Evolutionary conservation across 106 monocot species (phyloP).

Genomic region (Dendrobium huoshanense): DNA sequence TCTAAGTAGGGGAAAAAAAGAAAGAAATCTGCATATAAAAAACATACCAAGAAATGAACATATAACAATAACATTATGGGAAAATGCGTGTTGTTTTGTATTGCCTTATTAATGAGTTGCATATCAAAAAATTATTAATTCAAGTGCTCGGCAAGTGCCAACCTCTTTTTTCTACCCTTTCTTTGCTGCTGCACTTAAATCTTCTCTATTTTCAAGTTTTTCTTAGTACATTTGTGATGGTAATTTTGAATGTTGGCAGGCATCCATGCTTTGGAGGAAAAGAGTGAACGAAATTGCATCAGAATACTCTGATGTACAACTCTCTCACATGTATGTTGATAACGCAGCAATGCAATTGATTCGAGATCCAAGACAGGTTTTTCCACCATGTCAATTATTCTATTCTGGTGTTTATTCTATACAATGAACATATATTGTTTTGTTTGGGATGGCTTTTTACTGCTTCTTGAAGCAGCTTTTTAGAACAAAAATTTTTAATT

Average conservation of each 20-base stretch:
- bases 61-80: neutral
- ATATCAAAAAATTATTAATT: neutral
- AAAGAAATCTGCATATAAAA: no score
- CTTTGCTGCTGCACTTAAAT: neutral
- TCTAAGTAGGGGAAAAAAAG: neutral
- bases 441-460: no score
- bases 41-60: neutral
- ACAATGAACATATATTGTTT: no score
- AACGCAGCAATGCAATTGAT: constrained; percentile 97
- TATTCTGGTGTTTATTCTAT: neutral
- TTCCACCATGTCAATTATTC: neutral
- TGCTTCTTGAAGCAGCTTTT: no score
- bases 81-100: neutral
- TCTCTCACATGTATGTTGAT: constrained; percentile 96
- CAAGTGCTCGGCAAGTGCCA: neutral
- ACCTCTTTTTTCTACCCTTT: neutral
- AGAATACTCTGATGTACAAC: constrained; percentile 72
- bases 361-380: constrained; percentile 88
- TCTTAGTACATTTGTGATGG: neutral
- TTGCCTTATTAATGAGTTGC: neutral
- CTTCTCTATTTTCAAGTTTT: no score
- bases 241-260: constrained; percentile 21
- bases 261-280: constrained; percentile 87
- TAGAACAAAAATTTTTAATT: no score
- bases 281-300: constrained; percentile 50